Percentiles rank a stretch among this genome's conserved stretches.
Evolutionary conservation across 306 rosid species (phyloP).

Genomic region (Inga leiocalycina): DNA sequence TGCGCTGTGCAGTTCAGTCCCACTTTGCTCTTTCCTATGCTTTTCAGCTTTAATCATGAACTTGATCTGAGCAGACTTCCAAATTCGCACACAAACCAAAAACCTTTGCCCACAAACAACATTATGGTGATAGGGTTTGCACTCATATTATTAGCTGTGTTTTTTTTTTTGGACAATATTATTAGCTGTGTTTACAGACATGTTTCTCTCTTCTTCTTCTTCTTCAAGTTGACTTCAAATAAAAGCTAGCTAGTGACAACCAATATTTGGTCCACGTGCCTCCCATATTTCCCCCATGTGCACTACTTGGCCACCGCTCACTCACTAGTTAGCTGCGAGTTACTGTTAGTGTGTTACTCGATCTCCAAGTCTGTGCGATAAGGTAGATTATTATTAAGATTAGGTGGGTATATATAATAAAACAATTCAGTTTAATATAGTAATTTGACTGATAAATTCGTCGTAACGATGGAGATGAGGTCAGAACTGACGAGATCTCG

Average conservation of each 20-base stretch:
- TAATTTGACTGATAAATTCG: constrained; percentile 13
- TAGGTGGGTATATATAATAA: background rate
- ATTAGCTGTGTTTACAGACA: background rate
- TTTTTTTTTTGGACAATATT: background rate
- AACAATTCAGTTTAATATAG: background rate
- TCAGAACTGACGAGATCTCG: background rate
- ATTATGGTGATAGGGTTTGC: constrained; percentile 29
- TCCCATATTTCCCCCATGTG: constrained; percentile 10
- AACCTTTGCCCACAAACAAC: background rate
- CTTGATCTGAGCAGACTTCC: background rate
- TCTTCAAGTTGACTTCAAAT: constrained; percentile 29
- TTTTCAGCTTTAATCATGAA: background rate
- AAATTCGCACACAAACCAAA: background rate
- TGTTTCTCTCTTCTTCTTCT: background rate
- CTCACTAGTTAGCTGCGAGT: background rate
- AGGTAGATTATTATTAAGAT: background rate
- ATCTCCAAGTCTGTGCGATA: background rate
- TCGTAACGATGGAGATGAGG: constrained; percentile 8
- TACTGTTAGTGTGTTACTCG: background rate
- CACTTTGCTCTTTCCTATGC: background rate
- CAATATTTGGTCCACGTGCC: constrained; percentile 30
- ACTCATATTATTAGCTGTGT: background rate
- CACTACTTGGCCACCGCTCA: background rate
- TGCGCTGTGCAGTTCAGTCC: background rate
- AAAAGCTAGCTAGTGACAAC: constrained; percentile 2